Percentiles rank a stretch among this genome's conserved stretches.
Conservation (phyloP, 345 rosid species). For the sweet orange (Citrus sinensis) region DVS_A1.0 CM039165.1:23707501-23708000, state of each 20-base stretch:
- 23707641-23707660: not conserved
- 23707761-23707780: no score
- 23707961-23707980: conserved; percentile 45
- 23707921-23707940: not conserved
- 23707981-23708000: conserved; percentile 35
- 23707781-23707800: no score
- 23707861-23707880: not conserved
- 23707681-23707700: no score
- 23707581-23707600: not conserved
- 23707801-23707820: no score
- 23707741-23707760: no score
- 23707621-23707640: not conserved
- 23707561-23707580: not conserved
- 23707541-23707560: not conserved
- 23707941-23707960: not conserved
- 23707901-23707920: not conserved
- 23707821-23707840: no score
- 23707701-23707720: no score
- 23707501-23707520: not conserved
- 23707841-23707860: no score
- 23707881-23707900: not conserved
- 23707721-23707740: no score
- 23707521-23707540: not conserved
- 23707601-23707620: not conserved
- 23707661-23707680: no score